A percentile compares a stretch with the other conserved stretches of the same genome.
Evolutionary conservation across 1,139 yeast species (phyloP).

Genomic region (Spathaspora sp.): DNA sequence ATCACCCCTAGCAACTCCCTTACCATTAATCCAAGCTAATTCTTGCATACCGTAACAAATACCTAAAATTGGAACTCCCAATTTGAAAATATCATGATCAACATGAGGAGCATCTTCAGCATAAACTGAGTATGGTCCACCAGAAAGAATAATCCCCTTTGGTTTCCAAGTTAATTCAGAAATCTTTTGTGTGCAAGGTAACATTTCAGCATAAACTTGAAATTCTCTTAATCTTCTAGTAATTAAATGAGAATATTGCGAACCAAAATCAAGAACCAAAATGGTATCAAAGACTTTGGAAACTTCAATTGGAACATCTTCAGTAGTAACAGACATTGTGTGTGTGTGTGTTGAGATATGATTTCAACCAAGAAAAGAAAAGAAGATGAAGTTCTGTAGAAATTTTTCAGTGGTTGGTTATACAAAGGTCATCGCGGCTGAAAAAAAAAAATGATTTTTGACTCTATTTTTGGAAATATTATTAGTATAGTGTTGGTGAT

Average conservation of each 20-base stretch:
- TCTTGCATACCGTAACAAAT: constrained; percentile 99
- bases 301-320: constrained; percentile 56
- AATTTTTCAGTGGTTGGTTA: neutral
- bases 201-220: constrained; percentile 98
- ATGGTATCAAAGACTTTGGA: constrained; percentile 92
- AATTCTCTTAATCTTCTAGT: constrained; percentile 98
- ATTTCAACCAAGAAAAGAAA: constrained; percentile 1
- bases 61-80: constrained; percentile 92
- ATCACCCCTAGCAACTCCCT: constrained; percentile 93
- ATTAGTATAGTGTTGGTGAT: neutral
- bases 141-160: constrained; percentile 92
- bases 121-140: constrained; percentile 98
- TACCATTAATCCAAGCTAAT: constrained; percentile 96
- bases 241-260: constrained; percentile 95
- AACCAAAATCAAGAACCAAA: constrained; percentile 95
- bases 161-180: constrained; percentile 92
- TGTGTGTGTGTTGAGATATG: neutral
- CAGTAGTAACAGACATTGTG: constrained; percentile 5
- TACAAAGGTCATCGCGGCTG: neutral
- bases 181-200: constrained; percentile 97
- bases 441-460: neutral
- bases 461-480: neutral
- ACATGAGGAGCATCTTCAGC: constrained; percentile 97
- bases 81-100: constrained; percentile 87
- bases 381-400: neutral